Evolutionary conservation across 768 basidiomycete genomes (phyloP).

Genomic region (Pisolithus orientalis): DNA sequence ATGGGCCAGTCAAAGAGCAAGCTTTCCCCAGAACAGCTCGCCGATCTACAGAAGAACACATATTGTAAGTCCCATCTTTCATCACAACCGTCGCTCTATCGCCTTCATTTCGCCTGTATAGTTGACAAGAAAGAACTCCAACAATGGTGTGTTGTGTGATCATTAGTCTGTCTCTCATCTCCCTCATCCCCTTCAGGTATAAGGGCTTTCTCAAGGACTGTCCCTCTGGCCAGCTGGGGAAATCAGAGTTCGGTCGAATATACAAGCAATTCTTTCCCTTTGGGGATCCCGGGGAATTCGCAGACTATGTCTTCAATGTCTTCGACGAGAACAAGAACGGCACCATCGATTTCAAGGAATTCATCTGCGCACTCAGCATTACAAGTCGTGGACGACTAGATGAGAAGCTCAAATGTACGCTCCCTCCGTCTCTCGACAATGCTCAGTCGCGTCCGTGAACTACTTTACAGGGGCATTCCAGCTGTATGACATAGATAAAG

Average conservation of each 20-base stretch:
- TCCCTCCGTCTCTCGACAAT: constrained; percentile 5
- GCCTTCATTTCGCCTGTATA: constrained; percentile 27
- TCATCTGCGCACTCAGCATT: constrained; percentile 95
- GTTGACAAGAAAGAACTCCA: constrained; percentile 97
- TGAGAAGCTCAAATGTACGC: constrained; percentile 96
- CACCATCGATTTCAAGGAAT: constrained; percentile 98
- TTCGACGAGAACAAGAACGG: constrained; percentile 94
- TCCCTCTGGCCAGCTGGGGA: constrained; percentile 94
- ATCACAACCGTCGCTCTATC: constrained; percentile 9
- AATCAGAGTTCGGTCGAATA: constrained; percentile 91
- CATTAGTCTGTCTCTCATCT: constrained; percentile 4
- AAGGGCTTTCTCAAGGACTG: constrained; percentile 99
- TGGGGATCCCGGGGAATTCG: constrained; percentile 94
- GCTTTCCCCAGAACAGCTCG: constrained; percentile 87
- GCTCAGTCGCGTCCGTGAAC: constrained; percentile 8
- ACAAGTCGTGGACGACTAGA: constrained; percentile 90
- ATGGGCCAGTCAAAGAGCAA: constrained; percentile 99
- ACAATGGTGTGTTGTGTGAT: constrained; percentile 58
- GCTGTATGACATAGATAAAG: constrained; percentile 97
- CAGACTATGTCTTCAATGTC: constrained; percentile 98
- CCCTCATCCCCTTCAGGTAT: constrained; percentile 55
- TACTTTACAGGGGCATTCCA: constrained; percentile 89
- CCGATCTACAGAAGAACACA: constrained; percentile 95
- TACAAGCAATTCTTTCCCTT: constrained; percentile 99
- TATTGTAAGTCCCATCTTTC: constrained; percentile 61